These are phyloP conservation scores for Vitis labrusca DNA, from an alignment of 164 flowering plant species.

Conservation along the genomic window DNA sequence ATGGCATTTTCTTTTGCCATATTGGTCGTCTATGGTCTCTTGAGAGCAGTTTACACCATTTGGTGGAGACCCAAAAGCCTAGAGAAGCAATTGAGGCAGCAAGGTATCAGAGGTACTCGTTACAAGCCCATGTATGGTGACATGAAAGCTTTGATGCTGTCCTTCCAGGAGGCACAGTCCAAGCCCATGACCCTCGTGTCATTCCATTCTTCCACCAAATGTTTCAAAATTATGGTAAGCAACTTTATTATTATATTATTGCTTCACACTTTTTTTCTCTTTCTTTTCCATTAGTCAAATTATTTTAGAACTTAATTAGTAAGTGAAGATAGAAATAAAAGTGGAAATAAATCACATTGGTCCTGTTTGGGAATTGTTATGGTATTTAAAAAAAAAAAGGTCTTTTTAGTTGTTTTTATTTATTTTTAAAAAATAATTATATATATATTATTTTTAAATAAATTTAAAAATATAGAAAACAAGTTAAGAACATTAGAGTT, in stretches of 20 bases:
- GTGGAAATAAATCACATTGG: too few species aligned
- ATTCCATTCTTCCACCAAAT: slow-evolving; percentile 20
- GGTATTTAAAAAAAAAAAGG: too few species aligned
- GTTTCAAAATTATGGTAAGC: slow-evolving; percentile 41
- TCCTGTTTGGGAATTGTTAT: too few species aligned
- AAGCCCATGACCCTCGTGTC: slow-evolving; percentile 39
- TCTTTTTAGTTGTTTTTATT: too few species aligned
- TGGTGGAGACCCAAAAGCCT: slow-evolving; percentile 54
- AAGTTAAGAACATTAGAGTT: too few species aligned
- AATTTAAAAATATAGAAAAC: too few species aligned
- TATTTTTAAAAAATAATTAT: too few species aligned
- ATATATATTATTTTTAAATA: too few species aligned
- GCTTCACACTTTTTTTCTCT: too few species aligned
- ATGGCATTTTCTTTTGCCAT: neutral
- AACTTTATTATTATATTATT: neutral
- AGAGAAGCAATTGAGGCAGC: slow-evolving; percentile 34
- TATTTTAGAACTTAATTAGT: too few species aligned
- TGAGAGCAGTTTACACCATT: slow-evolving; percentile 19
- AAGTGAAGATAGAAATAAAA: too few species aligned
- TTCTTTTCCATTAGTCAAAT: too few species aligned
- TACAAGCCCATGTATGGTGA: slow-evolving; percentile 44
- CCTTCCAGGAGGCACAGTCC: slow-evolving; percentile 34
- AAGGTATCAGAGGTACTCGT: slow-evolving; percentile 45
- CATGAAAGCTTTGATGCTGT: slow-evolving; percentile 29
- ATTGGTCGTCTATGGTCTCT: slow-evolving; percentile 13